These are phyloP conservation scores for Alnus glutinosa DNA, from an alignment of 306 rosid species.

Conservation along the genomic window DNA sequence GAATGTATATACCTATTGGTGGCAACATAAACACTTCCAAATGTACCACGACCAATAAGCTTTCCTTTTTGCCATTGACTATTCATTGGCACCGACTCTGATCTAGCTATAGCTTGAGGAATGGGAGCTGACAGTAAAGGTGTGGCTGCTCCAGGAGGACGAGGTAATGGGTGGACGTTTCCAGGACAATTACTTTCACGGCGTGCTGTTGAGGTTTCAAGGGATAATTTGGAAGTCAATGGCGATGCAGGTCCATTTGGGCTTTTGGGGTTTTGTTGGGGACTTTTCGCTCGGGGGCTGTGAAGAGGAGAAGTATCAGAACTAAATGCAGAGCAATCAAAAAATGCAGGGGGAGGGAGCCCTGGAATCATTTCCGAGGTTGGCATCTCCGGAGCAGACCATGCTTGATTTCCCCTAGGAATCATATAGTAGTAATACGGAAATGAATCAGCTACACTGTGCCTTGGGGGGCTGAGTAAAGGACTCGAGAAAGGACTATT, in stretches of 20 bases:
- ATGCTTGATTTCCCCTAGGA: conserved; percentile 54
- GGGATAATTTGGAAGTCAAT: conserved; percentile 37
- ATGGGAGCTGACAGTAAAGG: conserved; percentile 44
- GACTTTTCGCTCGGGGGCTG: conserved; percentile 56
- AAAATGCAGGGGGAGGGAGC: conserved; percentile 47
- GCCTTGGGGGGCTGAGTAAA: conserved; percentile 46
- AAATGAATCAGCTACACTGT: conserved; percentile 41
- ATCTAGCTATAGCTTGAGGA: conserved; percentile 42
- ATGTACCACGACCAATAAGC: conserved; percentile 98
- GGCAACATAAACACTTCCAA: conserved; percentile 93
- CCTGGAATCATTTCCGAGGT: conserved; percentile 27
- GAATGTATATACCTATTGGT: conserved; percentile 67
- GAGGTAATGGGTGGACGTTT: conserved; percentile 82
- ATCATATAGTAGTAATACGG: conserved; percentile 38
- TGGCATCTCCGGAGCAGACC: conserved; percentile 88
- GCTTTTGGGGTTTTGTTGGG: conserved; percentile 43
- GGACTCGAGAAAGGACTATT: conserved; percentile 72
- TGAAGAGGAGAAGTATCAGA: conserved; percentile 61
- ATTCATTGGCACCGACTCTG: conserved; percentile 59
- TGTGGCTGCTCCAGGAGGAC: conserved; percentile 72
- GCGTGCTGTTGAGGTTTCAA: conserved; percentile 40
- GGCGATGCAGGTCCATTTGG: conserved; percentile 55
- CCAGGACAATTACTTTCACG: conserved; percentile 48
- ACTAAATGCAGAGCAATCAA: conserved; percentile 44
- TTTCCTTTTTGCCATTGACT: conserved; percentile 94